These are phyloP conservation scores for Macrocystidia cucumis DNA, from an alignment of 1,284 basidiomycete genomes.

Conservation along the genomic window DNA sequence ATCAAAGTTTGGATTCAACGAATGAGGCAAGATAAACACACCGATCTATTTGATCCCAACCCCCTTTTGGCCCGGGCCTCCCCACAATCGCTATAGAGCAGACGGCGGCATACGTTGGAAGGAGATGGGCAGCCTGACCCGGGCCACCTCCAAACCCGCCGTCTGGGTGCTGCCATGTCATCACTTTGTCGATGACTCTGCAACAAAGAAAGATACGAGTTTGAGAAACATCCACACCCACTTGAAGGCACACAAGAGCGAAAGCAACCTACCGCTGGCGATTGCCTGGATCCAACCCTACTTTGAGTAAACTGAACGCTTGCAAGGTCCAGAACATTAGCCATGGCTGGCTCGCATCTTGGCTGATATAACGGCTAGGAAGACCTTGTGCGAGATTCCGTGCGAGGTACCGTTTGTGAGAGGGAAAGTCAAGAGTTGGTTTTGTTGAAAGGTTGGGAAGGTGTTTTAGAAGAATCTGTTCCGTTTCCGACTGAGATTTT, in stretches of 20 bases:
- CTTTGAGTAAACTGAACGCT: conserved; percentile 69
- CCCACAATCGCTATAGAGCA: conserved; percentile 83
- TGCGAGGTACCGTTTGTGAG: conserved; percentile 63
- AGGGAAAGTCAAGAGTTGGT: conserved; percentile 40
- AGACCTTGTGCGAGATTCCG: conserved; percentile 71
- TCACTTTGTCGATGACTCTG: conserved; percentile 72
- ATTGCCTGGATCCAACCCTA: conserved; percentile 67
- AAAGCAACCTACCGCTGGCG: conserved; percentile 53
- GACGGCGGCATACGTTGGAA: conserved; percentile 88
- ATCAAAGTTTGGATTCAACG: background rate
- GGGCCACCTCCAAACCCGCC: conserved; percentile 94
- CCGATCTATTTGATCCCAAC: conserved; percentile 83
- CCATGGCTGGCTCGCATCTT: conserved; percentile 93
- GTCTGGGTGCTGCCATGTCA: conserved; percentile 70
- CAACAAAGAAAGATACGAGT: background rate
- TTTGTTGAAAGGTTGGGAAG: conserved; percentile 18
- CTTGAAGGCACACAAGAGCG: background rate
- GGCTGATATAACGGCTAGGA: conserved; percentile 66
- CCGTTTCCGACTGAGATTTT: conserved; percentile 57
- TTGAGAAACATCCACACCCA: background rate
- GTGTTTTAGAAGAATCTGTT: conserved; percentile 49
- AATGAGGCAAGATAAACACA: conserved; percentile 21
- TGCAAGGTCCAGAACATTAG: conserved; percentile 89
- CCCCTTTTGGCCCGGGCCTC: conserved; percentile 60
- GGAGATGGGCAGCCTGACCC: conserved; percentile 80